phyloP scores from a whole-genome alignment of 1,284 basidiomycete genomes.

The Termitomyces sp. region DNA sequence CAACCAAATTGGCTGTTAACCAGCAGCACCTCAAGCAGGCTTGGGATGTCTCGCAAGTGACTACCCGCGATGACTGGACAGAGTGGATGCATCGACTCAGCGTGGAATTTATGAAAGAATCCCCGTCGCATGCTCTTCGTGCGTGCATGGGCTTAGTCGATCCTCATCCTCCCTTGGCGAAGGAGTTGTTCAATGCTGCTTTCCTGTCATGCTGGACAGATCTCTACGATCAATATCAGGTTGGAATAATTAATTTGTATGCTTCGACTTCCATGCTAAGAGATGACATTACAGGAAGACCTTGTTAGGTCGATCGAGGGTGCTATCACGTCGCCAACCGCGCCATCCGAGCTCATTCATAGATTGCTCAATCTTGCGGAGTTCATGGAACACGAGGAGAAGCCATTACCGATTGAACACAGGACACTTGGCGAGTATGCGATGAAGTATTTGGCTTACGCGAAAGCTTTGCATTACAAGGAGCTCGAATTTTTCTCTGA shows the following conservation, averaged over 20 bases:
- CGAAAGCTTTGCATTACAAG: conserved; percentile 98
- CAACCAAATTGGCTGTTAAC: conserved; percentile 90
- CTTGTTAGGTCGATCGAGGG: conserved; percentile 87
- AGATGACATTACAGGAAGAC: conserved; percentile 64
- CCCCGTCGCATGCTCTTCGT: conserved; percentile 93
- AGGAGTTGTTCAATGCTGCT: conserved; percentile 96
- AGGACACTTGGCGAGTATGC: conserved; percentile 93
- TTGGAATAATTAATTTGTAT: conserved; percentile 29
- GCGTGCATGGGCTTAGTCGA: conserved; percentile 95
- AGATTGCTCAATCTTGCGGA: conserved; percentile 94
- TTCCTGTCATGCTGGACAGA: conserved; percentile 98
- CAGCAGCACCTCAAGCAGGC: conserved; percentile 97
- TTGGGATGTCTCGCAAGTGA: conserved; percentile 87
- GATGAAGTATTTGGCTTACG: conserved; percentile 91
- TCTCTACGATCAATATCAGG: conserved; percentile 94
- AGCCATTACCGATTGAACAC: conserved; percentile 91
- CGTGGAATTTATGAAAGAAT: conserved; percentile 97
- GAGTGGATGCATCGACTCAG: conserved; percentile 95
- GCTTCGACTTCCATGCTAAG: neutral
- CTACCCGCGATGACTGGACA: conserved; percentile 86
- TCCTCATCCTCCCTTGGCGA: conserved; percentile 86
- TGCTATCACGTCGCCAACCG: conserved; percentile 77
- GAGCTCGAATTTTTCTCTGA: conserved; percentile 97
- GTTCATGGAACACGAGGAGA: conserved; percentile 99
- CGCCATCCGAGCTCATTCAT: conserved; percentile 92